phyloP scores from a whole-genome alignment of 371 early-diverging fungal genomes.

The Syncephalis plumigaleata region DNA sequence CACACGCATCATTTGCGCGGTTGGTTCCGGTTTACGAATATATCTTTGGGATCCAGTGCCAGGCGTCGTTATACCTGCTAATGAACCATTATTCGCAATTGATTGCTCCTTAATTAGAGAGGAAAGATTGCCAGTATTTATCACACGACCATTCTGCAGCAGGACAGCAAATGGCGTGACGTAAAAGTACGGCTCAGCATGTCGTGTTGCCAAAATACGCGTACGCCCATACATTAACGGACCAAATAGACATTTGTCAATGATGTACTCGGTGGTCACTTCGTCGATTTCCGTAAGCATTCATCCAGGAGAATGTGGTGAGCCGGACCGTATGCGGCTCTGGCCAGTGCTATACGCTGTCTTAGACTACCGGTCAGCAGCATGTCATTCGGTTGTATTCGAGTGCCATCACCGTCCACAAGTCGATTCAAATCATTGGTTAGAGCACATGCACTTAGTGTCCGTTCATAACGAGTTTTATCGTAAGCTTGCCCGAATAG shows the following conservation, averaged over 20 bases:
- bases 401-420: slow-evolving; percentile 73
- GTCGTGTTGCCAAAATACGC: slow-evolving; percentile 75
- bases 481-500: slow-evolving; percentile 59
- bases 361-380: slow-evolving; percentile 60
- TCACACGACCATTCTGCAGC: slow-evolving; percentile 39
- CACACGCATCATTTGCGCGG: slow-evolving; percentile 6
- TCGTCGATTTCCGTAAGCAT: slow-evolving; percentile 58
- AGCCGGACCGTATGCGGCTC: slow-evolving; percentile 64
- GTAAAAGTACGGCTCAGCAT: slow-evolving; percentile 50
- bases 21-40: slow-evolving; percentile 15
- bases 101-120: slow-evolving; percentile 10
- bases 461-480: slow-evolving; percentile 36
- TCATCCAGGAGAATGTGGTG: slow-evolving; percentile 65
- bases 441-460: slow-evolving; percentile 38
- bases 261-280: slow-evolving; percentile 75
- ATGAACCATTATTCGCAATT: too few species aligned
- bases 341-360: slow-evolving; percentile 62
- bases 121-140: slow-evolving; percentile 25
- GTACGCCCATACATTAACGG: slow-evolving; percentile 58
- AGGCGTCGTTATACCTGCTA: not conserved
- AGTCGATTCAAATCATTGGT: slow-evolving; percentile 59
- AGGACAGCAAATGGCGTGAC: slow-evolving; percentile 50
- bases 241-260: slow-evolving; percentile 45
- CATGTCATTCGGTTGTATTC: slow-evolving; percentile 78
- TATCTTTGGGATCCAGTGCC: slow-evolving; percentile 26